A percentile compares a stretch with the other conserved stretches of the same genome.
These are phyloP conservation scores for Purpureocillium takamizusanense DNA, from an alignment of 2,329 filamentous ascomycete genomes.

Conservation along the genomic window DNA sequence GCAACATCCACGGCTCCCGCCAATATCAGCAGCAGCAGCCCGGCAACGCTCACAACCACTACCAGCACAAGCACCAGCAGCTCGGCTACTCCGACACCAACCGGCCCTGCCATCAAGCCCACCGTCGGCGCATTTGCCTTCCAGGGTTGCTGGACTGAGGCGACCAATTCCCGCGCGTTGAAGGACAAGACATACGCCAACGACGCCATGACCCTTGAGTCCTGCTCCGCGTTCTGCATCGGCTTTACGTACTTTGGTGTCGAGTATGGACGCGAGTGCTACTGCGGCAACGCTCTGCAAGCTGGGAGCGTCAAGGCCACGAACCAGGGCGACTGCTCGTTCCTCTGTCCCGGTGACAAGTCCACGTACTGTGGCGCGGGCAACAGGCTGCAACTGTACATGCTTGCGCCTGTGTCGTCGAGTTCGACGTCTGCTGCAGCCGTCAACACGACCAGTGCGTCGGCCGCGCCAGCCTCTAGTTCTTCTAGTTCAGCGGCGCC, in stretches of 20 bases:
- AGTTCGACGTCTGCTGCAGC: too few relatives aligned
- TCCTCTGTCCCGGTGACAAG: slow-evolving; percentile 21
- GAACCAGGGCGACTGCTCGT: slow-evolving; percentile 22
- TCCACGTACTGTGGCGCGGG: slow-evolving; percentile 26
- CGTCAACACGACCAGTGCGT: too few relatives aligned
- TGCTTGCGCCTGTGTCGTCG: slow-evolving; percentile 2
- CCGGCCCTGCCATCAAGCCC: slow-evolving; percentile 14
- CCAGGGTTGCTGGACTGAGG: slow-evolving; percentile 29
- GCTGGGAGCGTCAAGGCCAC: slow-evolving; percentile 15
- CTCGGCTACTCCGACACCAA: slow-evolving; percentile 10
- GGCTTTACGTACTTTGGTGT: slow-evolving; percentile 21
- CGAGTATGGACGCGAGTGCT: slow-evolving; percentile 29
- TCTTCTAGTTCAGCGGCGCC: too few relatives aligned
- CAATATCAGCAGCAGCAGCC: slow-evolving; percentile 6
- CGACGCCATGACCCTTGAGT: slow-evolving; percentile 26
- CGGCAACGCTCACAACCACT: slow-evolving; percentile 5
- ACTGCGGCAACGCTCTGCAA: slow-evolving; percentile 24
- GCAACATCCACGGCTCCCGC: slow-evolving; percentile 1
- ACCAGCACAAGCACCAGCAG: slow-evolving; percentile 6
- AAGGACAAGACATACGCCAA: slow-evolving; percentile 15
- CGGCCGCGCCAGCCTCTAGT: too few relatives aligned
- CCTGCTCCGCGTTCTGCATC: slow-evolving; percentile 19
- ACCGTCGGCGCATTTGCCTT: slow-evolving; percentile 19
- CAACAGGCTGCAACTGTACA: slow-evolving; percentile 23
- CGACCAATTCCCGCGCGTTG: slow-evolving; percentile 19